phyloP scores from a whole-genome alignment of 2,329 filamentous ascomycete species.

The Calcarisporium arbuscula region DNA sequence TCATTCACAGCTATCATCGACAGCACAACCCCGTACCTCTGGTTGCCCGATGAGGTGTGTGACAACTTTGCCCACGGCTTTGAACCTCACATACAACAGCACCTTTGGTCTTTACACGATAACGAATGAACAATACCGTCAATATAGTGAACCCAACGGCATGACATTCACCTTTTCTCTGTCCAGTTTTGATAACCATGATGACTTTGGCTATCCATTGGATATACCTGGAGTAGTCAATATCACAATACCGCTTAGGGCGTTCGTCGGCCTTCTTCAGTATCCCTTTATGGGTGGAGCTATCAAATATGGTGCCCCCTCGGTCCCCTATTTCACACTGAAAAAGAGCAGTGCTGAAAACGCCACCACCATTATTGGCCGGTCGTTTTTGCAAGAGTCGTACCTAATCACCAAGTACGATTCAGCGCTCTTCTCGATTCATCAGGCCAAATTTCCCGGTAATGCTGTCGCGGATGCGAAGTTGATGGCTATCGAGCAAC shows the following conservation, averaged over 20 bases:
- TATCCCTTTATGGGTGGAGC: conserved; percentile 40
- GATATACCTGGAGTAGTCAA: conserved; percentile 47
- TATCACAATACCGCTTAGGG: conserved; percentile 45
- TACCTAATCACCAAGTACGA: conserved; percentile 54
- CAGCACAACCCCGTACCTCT: conserved; percentile 58
- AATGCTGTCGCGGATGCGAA: conserved; percentile 32
- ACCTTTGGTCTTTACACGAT: conserved; percentile 60
- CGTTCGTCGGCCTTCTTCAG: conserved; percentile 43
- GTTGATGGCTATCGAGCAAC: conserved; percentile 35
- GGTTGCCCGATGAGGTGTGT: conserved; percentile 55
- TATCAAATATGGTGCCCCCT: conserved; percentile 37
- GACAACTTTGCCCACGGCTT: conserved; percentile 55
- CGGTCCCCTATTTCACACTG: conserved; percentile 60
- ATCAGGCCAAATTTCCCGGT: conserved; percentile 48
- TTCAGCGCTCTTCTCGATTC: conserved; percentile 43
- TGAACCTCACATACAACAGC: conserved; percentile 61
- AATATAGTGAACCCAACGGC: conserved; percentile 35
- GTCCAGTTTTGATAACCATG: conserved; percentile 47
- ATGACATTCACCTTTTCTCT: conserved; percentile 51
- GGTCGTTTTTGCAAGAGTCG: conserved; percentile 65
- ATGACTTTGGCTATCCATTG: conserved; percentile 44
- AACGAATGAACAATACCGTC: conserved; percentile 46
- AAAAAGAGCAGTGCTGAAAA: conserved; percentile 47
- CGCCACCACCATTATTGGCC: conserved; percentile 55
- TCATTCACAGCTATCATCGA: conserved; percentile 52